A percentile compares a stretch with the other conserved stretches of the same genome.
These are phyloP conservation scores for Erythrophleum fordii DNA, from an alignment of 306 rosid genomes.

Conservation along the genomic window DNA sequence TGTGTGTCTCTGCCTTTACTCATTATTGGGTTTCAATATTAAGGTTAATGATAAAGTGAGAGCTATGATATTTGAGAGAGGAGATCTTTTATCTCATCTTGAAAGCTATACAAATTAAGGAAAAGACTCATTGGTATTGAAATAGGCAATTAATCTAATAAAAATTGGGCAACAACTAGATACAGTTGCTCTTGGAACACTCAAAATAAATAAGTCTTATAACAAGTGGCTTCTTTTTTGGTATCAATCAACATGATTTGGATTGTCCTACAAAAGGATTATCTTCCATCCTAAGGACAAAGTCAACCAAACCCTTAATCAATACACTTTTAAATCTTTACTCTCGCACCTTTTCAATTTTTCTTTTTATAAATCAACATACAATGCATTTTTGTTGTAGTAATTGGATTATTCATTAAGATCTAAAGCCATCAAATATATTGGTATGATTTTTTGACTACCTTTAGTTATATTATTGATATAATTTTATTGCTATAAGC, in stretches of 20 bases:
- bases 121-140: slow-evolving; percentile 1
- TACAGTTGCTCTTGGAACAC: slow-evolving; percentile 42
- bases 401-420: slow-evolving; percentile 93
- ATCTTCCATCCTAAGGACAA: slow-evolving; percentile 69
- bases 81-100: slow-evolving; percentile 47
- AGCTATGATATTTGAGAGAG: slow-evolving; percentile 53
- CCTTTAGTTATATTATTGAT: too few species aligned
- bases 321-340: slow-evolving; percentile 78
- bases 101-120: background rate
- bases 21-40: slow-evolving; percentile 20
- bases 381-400: slow-evolving; percentile 51
- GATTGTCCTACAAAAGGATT: slow-evolving; percentile 40
- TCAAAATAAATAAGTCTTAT: slow-evolving; percentile 38
- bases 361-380: slow-evolving; percentile 30
- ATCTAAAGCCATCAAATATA: slow-evolving; percentile 92
- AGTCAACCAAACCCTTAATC: slow-evolving; percentile 73
- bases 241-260: slow-evolving; percentile 40
- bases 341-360: slow-evolving; percentile 89
- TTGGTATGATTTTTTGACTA: slow-evolving; percentile 57
- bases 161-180: slow-evolving; percentile 16
- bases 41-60: slow-evolving; percentile 40
- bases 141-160: background rate
- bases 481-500: too few species aligned
- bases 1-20: background rate
- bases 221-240: slow-evolving; percentile 32